phyloP scores from a whole-genome alignment of 345 rosid genomes.

The thale cress (Arabidopsis thaliana) region TAIR10.1 NC_003070.9:10577001-10577500 shows the following conservation, averaged over 20 bases:
- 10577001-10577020: conserved; percentile 30
- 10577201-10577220: conserved; percentile 24
- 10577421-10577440: conserved; percentile 39
- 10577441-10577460: conserved; percentile 36
- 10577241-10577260: conserved; percentile 39
- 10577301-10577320: conserved; percentile 26
- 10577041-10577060: conserved; percentile 30
- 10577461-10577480: not conserved
- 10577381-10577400: conserved; percentile 17
- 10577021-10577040: conserved; percentile 29
- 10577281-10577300: not conserved
- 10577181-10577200: conserved; percentile 30
- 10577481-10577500: not conserved
- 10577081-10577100: not conserved
- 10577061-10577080: conserved; percentile 7
- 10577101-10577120: conserved; percentile 20
- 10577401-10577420: conserved; percentile 44
- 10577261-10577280: conserved; percentile 7
- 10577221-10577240: conserved; percentile 19
- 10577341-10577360: conserved; percentile 32
- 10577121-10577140: conserved; percentile 22
- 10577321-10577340: conserved; percentile 38
- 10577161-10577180: conserved; percentile 39
- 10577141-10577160: not conserved
- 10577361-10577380: conserved; percentile 15